Percentiles rank a stretch among this genome's conserved stretches.
Conservation (phyloP, 345 rosid genomes). For the Rhodamnia argentea region DNA sequence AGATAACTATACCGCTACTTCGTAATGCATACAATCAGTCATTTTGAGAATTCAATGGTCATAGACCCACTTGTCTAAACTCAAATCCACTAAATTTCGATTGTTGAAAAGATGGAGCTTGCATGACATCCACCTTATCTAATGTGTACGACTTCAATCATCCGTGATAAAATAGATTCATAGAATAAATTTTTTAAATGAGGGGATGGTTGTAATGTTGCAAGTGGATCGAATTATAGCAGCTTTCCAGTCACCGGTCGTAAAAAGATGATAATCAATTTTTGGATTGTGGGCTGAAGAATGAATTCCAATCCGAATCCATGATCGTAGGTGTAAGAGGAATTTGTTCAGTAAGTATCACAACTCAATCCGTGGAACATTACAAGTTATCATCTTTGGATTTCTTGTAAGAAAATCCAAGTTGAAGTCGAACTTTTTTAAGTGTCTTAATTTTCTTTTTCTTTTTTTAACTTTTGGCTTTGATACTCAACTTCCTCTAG, state of each 20-base stretch:
- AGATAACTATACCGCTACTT: not conserved
- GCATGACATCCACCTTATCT: not conserved
- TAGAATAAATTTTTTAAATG: not conserved
- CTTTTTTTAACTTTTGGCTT: too few relatives aligned
- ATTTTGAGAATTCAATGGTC: not conserved
- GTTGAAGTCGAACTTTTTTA: not conserved
- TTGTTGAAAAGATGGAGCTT: not conserved
- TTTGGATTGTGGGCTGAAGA: not conserved
- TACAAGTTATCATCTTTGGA: not conserved
- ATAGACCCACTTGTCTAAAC: too few relatives aligned
- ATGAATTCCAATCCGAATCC: not conserved
- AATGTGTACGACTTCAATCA: not conserved
- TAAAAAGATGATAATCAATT: not conserved
- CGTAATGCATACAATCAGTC: not conserved
- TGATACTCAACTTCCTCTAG: too few relatives aligned
- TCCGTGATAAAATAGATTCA: not conserved
- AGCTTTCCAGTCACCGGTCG: accelerated
- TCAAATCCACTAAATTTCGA: not conserved
- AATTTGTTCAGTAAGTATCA: not conserved
- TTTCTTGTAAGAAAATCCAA: too few relatives aligned
- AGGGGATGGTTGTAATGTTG: not conserved
- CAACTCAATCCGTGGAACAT: not conserved
- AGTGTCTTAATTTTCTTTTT: too few relatives aligned
- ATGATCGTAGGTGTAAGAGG: not conserved
- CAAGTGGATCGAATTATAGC: not conserved